Percentiles rank a stretch among this genome's conserved stretches.
Evolutionary conservation across 2,329 filamentous ascomycete species (phyloP).

Genomic region (Ophiocordyceps australis): DNA sequence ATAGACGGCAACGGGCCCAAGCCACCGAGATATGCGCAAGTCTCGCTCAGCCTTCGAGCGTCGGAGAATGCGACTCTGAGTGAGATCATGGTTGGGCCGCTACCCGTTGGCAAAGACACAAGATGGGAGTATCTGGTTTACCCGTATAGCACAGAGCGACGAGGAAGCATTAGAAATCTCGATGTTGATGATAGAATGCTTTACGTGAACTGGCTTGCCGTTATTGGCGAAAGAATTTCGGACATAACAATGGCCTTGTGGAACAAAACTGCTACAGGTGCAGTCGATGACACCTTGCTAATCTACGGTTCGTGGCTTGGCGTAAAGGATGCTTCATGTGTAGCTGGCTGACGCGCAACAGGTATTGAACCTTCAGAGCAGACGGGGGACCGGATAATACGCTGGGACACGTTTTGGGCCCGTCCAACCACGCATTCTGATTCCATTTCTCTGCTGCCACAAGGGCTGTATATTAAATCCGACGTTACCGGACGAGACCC

Average conservation of each 20-base stretch:
- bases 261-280: background rate
- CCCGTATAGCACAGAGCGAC: background rate
- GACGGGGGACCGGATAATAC: too few relatives aligned
- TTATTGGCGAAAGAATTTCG: slow-evolving; percentile 5
- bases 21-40: slow-evolving; percentile 23
- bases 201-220: background rate
- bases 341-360: background rate
- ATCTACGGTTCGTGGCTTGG: slow-evolving; percentile 8
- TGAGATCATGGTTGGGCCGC: slow-evolving; percentile 28
- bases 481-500: slow-evolving; percentile 32
- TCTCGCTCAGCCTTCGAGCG: slow-evolving; percentile 19
- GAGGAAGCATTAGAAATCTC: background rate
- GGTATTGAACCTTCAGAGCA: slow-evolving; percentile 11
- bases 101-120: slow-evolving; percentile 23
- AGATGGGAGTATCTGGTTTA: background rate
- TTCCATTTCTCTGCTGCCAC: slow-evolving; percentile 22
- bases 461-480: slow-evolving; percentile 21
- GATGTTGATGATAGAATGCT: background rate
- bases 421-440: slow-evolving; percentile 18
- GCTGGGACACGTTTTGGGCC: slow-evolving; percentile 28
- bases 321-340: slow-evolving; percentile 13
- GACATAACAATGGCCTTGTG: background rate
- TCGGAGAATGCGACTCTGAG: slow-evolving; percentile 16
- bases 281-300: background rate
- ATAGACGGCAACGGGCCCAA: slow-evolving; percentile 17